These are phyloP conservation scores for Apiotrichum montevideense DNA, from an alignment of 1,284 basidiomycete species.

Conservation along the genomic window DNA sequence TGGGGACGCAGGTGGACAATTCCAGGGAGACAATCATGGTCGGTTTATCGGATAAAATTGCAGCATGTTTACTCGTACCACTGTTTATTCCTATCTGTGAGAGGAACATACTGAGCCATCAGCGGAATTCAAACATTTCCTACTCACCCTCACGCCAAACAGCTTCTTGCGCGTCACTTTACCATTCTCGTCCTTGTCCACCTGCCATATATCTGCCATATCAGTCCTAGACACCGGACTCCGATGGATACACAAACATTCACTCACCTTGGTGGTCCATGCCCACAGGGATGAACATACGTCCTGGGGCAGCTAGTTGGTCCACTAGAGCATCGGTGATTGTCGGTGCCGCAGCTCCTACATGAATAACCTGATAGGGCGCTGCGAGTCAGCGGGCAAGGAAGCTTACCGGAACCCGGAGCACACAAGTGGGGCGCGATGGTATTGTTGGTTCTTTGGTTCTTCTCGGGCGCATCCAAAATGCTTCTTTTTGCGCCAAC, in stretches of 20 bases:
- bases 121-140: neutral
- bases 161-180: constrained; percentile 61
- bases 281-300: constrained; percentile 92
- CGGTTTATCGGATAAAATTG: too few relatives aligned
- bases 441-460: too few relatives aligned
- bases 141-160: constrained; percentile 72
- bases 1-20: too few relatives aligned
- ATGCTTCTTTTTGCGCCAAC: too few relatives aligned
- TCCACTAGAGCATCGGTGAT: constrained; percentile 70
- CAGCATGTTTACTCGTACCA: too few relatives aligned
- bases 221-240: constrained; percentile 2
- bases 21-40: too few relatives aligned
- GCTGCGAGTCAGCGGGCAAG: constrained; percentile 44
- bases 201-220: constrained; percentile 60
- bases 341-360: constrained; percentile 80
- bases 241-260: neutral
- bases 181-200: constrained; percentile 75
- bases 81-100: constrained; percentile 40
- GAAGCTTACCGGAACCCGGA: neutral
- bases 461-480: too few relatives aligned
- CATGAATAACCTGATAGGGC: constrained; percentile 85
- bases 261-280: constrained; percentile 45
- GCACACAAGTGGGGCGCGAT: too few relatives aligned
- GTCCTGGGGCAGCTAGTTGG: constrained; percentile 74
- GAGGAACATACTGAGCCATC: constrained; percentile 47